Evolutionary conservation across 306 rosid genomes (phyloP).

Genomic region (Sicyos edulis): DNA sequence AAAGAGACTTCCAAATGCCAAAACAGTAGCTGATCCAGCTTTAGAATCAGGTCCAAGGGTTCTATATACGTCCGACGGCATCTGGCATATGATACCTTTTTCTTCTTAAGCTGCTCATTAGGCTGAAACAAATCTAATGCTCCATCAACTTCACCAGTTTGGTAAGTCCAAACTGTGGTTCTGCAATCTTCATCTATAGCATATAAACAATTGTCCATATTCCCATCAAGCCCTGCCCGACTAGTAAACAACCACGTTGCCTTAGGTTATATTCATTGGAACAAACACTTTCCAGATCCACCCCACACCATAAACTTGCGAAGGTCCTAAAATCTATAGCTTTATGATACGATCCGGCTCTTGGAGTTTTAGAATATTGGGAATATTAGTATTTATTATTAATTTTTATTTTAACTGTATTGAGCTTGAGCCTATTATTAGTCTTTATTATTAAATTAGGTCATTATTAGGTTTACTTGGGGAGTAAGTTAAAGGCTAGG

Average conservation of each 20-base stretch:
- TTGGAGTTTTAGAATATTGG: too few relatives aligned
- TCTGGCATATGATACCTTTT: conserved; percentile 55
- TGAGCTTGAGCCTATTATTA: too few relatives aligned
- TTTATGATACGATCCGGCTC: too few relatives aligned
- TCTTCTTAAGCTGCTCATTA: conserved; percentile 60
- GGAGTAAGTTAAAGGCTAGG: too few relatives aligned
- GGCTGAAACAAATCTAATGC: conserved; percentile 74
- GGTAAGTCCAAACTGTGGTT: conserved; percentile 82
- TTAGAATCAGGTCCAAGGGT: conserved; percentile 67
- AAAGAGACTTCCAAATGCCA: conserved; percentile 93
- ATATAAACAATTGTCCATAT: conserved; percentile 48
- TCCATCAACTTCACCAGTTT: conserved; percentile 50
- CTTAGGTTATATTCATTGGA: conserved; percentile 38
- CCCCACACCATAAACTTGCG: conserved; percentile 59
- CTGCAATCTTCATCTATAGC: conserved; percentile 69
- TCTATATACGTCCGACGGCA: conserved; percentile 51
- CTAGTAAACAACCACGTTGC: conserved; percentile 56
- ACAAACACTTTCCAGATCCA: conserved; percentile 50
- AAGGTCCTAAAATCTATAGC: conserved; percentile 71
- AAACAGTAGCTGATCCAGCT: conserved; percentile 54
- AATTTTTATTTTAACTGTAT: too few relatives aligned
- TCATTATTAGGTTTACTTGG: too few relatives aligned
- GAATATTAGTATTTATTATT: too few relatives aligned
- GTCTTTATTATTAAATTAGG: too few relatives aligned
- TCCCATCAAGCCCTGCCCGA: conserved; percentile 48